Evolutionary conservation across 495 filamentous ascomycete species (phyloP).

Genomic region (Saxophila tyrrhenica): DNA sequence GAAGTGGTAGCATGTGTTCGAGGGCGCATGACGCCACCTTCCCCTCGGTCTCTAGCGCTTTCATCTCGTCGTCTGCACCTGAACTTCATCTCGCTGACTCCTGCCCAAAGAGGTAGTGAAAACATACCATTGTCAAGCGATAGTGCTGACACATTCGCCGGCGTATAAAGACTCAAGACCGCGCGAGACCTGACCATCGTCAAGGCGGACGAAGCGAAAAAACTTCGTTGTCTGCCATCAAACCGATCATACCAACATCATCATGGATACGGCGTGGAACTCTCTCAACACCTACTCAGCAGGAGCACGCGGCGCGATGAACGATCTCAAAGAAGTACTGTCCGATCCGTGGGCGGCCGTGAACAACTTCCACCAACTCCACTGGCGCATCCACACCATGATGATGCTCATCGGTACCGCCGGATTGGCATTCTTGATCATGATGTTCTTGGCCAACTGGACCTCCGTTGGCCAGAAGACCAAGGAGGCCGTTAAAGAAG

Average conservation of each 20-base stretch:
- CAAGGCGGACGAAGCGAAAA: neutral
- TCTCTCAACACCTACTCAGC: neutral
- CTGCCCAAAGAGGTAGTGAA: neutral
- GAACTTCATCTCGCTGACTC: neutral
- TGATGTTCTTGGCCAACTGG: conserved; percentile 3
- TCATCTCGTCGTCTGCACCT: no score
- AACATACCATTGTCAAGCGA: neutral
- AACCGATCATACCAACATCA: neutral
- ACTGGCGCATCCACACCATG: neutral
- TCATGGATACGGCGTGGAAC: neutral
- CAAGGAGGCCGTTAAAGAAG: neutral
- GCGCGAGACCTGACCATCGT: neutral
- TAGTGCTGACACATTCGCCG: neutral
- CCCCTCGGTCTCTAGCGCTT: no score
- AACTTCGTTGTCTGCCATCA: neutral
- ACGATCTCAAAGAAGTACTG: neutral
- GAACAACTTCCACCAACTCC: neutral
- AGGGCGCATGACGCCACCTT: no score
- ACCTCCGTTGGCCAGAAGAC: neutral
- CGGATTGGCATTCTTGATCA: neutral
- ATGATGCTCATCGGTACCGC: conserved; percentile 8
- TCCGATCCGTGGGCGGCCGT: neutral
- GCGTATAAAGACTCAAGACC: neutral
- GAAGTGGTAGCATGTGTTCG: no score
- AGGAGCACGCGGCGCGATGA: neutral